phyloP scores from a whole-genome alignment of 768 basidiomycete species.

The Lentinula aciculospora region DNA sequence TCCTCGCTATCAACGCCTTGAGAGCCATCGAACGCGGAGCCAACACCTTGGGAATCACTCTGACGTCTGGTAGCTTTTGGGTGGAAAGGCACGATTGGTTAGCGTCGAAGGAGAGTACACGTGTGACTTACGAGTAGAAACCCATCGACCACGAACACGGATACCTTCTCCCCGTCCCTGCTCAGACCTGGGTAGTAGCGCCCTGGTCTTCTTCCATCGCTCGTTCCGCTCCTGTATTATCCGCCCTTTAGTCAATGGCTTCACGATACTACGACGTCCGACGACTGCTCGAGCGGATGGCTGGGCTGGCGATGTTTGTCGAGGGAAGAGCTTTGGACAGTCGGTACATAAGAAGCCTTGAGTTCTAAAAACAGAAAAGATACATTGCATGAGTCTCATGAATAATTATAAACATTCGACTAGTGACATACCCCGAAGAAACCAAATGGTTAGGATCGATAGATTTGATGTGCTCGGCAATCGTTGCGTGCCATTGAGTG shows the following conservation, averaged over 20 bases:
- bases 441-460: constrained; percentile 63
- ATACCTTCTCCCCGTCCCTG: constrained; percentile 26
- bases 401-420: background rate
- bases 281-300: constrained; percentile 33
- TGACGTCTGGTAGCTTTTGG: constrained; percentile 42
- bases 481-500: constrained; percentile 48
- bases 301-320: constrained; percentile 25
- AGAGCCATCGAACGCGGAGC: constrained; percentile 56
- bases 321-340: constrained; percentile 52
- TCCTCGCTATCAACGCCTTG: constrained; percentile 64
- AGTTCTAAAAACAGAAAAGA: constrained; percentile 21
- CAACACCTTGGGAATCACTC: constrained; percentile 29
- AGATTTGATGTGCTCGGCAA: constrained; percentile 37
- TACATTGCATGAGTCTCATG: background rate
- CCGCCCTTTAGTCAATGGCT: constrained; percentile 38
- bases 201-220: constrained; percentile 37
- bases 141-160: constrained; percentile 56
- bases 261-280: constrained; percentile 28
- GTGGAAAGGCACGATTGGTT: constrained; percentile 7
- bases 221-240: constrained; percentile 45
- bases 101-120: background rate
- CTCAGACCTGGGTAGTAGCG: constrained; percentile 15
- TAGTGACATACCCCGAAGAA: constrained; percentile 46
- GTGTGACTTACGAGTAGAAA: constrained; percentile 39
- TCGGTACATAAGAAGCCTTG: constrained; percentile 55